Evolutionary conservation across 108 stramenopile species (phyloP), one percentile per base, ranked within the genome.

Genomic region (Aurantiochytrium sp.): DNA sequence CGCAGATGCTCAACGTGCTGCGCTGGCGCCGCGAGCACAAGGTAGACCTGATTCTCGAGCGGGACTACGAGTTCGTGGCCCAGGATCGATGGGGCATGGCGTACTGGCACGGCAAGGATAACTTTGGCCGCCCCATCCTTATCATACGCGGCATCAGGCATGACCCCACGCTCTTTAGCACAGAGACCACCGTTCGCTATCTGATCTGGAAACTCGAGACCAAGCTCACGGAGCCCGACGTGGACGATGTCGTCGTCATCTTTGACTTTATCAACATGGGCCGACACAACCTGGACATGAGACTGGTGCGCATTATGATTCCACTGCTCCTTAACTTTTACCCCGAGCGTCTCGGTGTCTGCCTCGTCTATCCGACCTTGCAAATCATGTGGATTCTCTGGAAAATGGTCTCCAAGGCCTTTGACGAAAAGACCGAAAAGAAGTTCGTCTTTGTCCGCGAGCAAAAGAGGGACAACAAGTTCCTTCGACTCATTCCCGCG

Each of bases 51-150:
- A 83, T 83, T 35, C 51, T 83, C 25, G 76, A 83, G 76, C 45
- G 76, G 10, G 23, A 83, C 18, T 83, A 83, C 51, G 76, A 83
- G 76, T 83, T 83, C 23, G 51, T 53, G 18, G 76, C 76, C 25
- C 76, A 83, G 76, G 76, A 83, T 23, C 45, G 76, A 6, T 83
- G 76, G 76, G 76, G 76, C n/a, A 83, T 83, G 76, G 76, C 76
- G 45, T 83, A 83, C 2, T 83, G 76, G 76, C 76, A 83, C 4
- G 76, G 76, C 49, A 47, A 53, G 76, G 76, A 83, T 4, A 28
- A 28, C 23, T 83, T 53, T 12, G 51, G n/a, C 45, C 6, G 76
- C 43, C 76, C 76, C 4, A 83, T 83, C 28, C 76, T 83, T 18
- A 45, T 83, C 25, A 83, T 83, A 1, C 45, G 76, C 49, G 76